A percentile compares a stretch with the other conserved stretches of the same genome.
phyloP scores from a whole-genome alignment of 257 asterid species.

The Solanum chiquidenum region DNA sequence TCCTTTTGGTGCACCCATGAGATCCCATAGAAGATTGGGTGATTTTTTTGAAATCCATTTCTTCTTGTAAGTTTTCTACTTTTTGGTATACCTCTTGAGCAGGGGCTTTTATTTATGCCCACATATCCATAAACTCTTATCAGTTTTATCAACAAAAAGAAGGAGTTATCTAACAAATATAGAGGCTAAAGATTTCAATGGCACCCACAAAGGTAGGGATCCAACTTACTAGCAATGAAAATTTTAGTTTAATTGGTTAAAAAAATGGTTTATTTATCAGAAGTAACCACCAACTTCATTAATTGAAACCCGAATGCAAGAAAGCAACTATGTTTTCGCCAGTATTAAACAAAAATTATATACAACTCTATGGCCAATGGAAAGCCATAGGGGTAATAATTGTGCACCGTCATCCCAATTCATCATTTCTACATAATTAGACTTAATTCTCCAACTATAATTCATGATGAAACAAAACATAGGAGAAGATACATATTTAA shows the following conservation, averaged over 20 bases:
- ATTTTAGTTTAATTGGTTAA: background rate
- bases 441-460: background rate
- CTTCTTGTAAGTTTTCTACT: background rate
- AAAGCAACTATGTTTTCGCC: background rate
- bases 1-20: background rate
- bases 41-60: background rate
- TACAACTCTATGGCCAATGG: background rate
- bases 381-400: background rate
- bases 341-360: background rate
- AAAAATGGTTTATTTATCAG: background rate
- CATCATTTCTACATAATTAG: background rate
- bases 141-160: background rate
- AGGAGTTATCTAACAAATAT: background rate
- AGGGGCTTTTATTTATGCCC: background rate
- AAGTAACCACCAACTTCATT: background rate
- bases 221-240: background rate
- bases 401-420: background rate
- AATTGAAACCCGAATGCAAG: background rate
- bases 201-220: background rate
- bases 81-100: background rate
- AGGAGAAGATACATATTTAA: background rate
- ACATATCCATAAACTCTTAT: background rate
- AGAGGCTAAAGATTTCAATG: background rate
- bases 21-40: background rate
- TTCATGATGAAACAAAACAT: background rate